phyloP scores from a whole-genome alignment of 1,139 yeast genomes.

The Hyphopichia khmerensis region DNA sequence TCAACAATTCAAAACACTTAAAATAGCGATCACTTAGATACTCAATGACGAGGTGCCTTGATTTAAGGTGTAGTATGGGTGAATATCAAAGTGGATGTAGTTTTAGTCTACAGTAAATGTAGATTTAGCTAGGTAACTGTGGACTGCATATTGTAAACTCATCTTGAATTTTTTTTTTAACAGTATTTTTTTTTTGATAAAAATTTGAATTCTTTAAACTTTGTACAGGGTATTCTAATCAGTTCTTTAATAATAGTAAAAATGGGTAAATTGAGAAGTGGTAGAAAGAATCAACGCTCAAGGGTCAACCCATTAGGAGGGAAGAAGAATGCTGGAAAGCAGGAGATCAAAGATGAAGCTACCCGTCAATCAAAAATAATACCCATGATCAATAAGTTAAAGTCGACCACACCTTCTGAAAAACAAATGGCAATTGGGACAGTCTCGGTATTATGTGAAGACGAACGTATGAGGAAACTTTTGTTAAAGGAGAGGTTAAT shows the following conservation, averaged over 20 bases:
- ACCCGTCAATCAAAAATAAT: constrained; percentile 57
- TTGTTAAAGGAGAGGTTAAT: constrained; percentile 72
- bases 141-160: neutral
- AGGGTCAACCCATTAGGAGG: constrained; percentile 50
- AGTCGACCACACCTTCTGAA: constrained; percentile 66
- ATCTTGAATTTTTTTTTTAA: neutral
- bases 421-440: constrained; percentile 77
- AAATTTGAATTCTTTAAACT: neutral
- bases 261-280: constrained; percentile 79
- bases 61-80: too few relatives aligned
- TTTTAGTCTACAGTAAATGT: too few relatives aligned
- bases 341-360: constrained; percentile 43
- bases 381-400: constrained; percentile 67
- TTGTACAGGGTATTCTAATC: too few relatives aligned
- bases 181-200: neutral
- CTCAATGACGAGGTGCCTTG: too few relatives aligned
- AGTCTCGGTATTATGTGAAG: constrained; percentile 70
- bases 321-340: constrained; percentile 18
- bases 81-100: too few relatives aligned
- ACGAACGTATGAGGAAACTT: constrained; percentile 56
- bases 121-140: too few relatives aligned
- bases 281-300: constrained; percentile 57
- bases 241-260: neutral
- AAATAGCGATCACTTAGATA: too few relatives aligned
- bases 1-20: too few relatives aligned